Percentiles rank a stretch among this genome's conserved stretches.
phyloP scores from a whole-genome alignment of 805 yeast species.

The Cyberlindnera euphorbiiphila region DNA sequence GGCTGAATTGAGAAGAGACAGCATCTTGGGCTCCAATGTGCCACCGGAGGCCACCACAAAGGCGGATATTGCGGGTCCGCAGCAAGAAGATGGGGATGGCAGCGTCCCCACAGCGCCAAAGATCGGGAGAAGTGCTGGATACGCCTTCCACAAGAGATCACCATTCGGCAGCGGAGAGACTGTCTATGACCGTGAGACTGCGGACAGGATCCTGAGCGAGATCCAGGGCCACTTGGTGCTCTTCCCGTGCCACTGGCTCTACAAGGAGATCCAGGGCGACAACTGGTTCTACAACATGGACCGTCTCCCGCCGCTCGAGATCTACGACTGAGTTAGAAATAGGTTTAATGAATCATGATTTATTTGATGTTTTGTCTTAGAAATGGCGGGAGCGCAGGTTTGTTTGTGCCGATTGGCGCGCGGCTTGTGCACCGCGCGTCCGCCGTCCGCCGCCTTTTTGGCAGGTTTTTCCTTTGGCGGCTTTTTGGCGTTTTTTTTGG shows the following conservation, averaged over 20 bases:
- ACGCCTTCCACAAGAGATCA: slow-evolving; percentile 31
- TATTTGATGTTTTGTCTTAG: too few species aligned
- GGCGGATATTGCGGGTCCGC: too few species aligned
- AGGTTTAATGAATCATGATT: background rate
- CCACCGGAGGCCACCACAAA: slow-evolving; percentile 2
- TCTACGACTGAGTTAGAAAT: slow-evolving; percentile 54
- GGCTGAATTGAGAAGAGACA: slow-evolving; percentile 9
- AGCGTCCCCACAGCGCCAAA: slow-evolving; percentile 21
- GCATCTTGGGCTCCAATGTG: slow-evolving; percentile 11
- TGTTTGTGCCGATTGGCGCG: too few species aligned
- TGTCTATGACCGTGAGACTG: slow-evolving; percentile 69
- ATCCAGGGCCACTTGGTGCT: slow-evolving; percentile 83
- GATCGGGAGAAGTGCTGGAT: slow-evolving; percentile 37
- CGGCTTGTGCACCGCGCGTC: too few species aligned
- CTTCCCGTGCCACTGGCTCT: slow-evolving; percentile 92
- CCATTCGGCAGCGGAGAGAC: slow-evolving; percentile 38
- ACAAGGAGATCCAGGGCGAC: slow-evolving; percentile 79
- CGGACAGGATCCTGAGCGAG: slow-evolving; percentile 65
- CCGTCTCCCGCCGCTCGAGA: slow-evolving; percentile 91
- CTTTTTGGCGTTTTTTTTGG: too few species aligned
- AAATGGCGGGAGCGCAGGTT: background rate
- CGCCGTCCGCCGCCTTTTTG: too few species aligned
- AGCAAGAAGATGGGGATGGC: too few species aligned
- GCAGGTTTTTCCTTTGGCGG: too few species aligned
- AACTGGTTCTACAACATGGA: slow-evolving; percentile 96